Base-by-base conservation (phyloP, 164 flowering plant species). In the Platanus orientalis region DNA sequence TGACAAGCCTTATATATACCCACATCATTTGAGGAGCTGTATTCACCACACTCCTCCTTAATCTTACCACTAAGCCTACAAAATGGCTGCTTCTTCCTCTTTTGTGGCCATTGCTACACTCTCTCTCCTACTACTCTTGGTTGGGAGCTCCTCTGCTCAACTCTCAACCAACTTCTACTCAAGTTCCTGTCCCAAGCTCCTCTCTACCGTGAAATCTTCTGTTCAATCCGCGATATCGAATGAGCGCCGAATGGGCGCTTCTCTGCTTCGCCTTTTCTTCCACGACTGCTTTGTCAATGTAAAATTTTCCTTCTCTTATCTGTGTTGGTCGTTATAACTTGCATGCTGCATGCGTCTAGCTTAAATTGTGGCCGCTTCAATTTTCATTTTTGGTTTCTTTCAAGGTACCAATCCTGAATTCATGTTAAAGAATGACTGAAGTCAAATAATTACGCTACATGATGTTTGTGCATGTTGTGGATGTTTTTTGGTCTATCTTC, bases 211-310 rank as follows among this genome's bases (percentile, higher is more conserved):
- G 12, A 76, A 69, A 56, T 71, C 84, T 12, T 70, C 71, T 0
- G 83, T 89, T 51, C 68, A 67, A 7, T 68, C 84, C 0, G 95
- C 96, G 0, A 61, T 92, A 1, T 20, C 59, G 0, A 78, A 73
- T n/a, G 91, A 89, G 65, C 73, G 77, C 2, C 78, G 98, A 11
- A 86, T 86, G 84, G 98, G 98, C 4, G 98, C 98, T 12, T 89
- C 96, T 19, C 78, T 83, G 29, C 77, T 84, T 51, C 84, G 88
- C 39, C 54, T 86, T 49, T 29, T 56, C 59, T 92, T 92, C 78
- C 94, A 89, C 25, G 97, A 92, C 60, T 92, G 96, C 79, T 87
- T 92, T 40, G 96, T 92, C 39, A 87, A 92, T 64, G 97, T 89
- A 87, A 75, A 7, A 3, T 36, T 14, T 1, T 16, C 49, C 17